phyloP scores from a whole-genome alignment of 805 yeast genomes.

The Yamadazyma scolyti region DNA sequence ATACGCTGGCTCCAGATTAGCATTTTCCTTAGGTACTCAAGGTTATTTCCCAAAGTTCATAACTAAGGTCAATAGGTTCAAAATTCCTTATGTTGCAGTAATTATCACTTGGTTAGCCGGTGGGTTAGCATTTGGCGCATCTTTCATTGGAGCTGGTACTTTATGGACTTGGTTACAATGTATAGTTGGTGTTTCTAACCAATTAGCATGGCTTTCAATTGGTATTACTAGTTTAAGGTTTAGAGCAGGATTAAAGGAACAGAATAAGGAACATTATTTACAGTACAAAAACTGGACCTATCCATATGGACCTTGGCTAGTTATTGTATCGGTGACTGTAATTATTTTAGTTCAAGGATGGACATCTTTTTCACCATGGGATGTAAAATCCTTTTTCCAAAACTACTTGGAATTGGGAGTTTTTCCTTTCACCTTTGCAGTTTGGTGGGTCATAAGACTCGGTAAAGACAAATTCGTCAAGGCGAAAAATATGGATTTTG shows the following conservation, averaged over 20 bases:
- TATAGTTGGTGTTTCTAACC: constrained; percentile 52
- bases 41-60: constrained; percentile 45
- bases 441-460: constrained; percentile 45
- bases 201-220: constrained; percentile 48
- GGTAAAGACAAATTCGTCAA: constrained; percentile 39
- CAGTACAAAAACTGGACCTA: constrained; percentile 47
- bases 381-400: constrained; percentile 37
- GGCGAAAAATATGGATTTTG: constrained; percentile 50
- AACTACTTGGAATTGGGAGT: constrained; percentile 45
- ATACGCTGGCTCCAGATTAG: constrained; percentile 48
- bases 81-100: constrained; percentile 49
- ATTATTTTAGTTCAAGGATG: constrained; percentile 54
- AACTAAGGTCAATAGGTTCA: constrained; percentile 38
- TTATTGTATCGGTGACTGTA: constrained; percentile 38
- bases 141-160: constrained; percentile 51
- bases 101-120: constrained; percentile 49
- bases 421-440: constrained; percentile 41
- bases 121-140: constrained; percentile 58
- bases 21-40: constrained; percentile 47
- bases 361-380: constrained; percentile 47
- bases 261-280: constrained; percentile 41
- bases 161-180: constrained; percentile 53
- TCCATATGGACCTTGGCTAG: constrained; percentile 49
- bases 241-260: constrained; percentile 41
- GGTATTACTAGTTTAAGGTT: constrained; percentile 48